A percentile compares a stretch with the other conserved stretches of the same genome.
These are phyloP conservation scores for Trichophyton simii DNA, from an alignment of 2,329 filamentous ascomycete species.

Conservation along the genomic window DNA sequence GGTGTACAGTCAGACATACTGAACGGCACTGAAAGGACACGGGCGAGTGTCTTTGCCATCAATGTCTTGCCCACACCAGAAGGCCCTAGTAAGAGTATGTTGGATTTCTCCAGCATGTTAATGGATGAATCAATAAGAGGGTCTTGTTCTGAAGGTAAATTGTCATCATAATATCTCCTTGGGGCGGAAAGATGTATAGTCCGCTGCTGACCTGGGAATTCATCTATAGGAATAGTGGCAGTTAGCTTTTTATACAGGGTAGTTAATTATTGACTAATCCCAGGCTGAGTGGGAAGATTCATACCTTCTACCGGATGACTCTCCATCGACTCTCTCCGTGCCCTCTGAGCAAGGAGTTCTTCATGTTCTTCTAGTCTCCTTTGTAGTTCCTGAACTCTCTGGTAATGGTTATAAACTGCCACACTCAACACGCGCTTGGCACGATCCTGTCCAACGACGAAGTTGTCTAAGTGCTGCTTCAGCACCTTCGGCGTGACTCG, in stretches of 20 bases:
- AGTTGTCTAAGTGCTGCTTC: conserved; percentile 86
- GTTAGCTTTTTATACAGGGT: not conserved
- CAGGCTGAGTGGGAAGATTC: not conserved
- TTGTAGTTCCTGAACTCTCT: conserved; percentile 64
- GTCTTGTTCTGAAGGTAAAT: conserved; percentile 21
- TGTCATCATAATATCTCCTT: conserved; percentile 16
- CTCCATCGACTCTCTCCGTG: conserved; percentile 55
- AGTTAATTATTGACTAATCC: too few species aligned
- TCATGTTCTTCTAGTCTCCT: conserved; percentile 69
- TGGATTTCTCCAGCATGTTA: conserved; percentile 86
- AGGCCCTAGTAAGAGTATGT: conserved; percentile 78
- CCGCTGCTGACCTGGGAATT: conserved; percentile 49
- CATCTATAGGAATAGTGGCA: conserved; percentile 33
- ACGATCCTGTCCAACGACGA: conserved; percentile 88
- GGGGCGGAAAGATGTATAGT: conserved; percentile 33
- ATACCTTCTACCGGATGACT: conserved; percentile 70
- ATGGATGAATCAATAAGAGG: conserved; percentile 43
- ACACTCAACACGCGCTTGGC: conserved; percentile 85
- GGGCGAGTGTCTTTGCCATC: conserved; percentile 78
- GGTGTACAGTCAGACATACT: conserved; percentile 93
- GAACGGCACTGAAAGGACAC: conserved; percentile 88
- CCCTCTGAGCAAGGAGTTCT: conserved; percentile 57
- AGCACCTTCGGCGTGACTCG: conserved; percentile 51
- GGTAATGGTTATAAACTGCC: conserved; percentile 94
- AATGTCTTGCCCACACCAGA: conserved; percentile 95